Percentiles rank a stretch among this genome's conserved stretches.
Evolutionary conservation across 2,329 filamentous ascomycete species (phyloP).

Genomic region (Stylonectria norvegica): DNA sequence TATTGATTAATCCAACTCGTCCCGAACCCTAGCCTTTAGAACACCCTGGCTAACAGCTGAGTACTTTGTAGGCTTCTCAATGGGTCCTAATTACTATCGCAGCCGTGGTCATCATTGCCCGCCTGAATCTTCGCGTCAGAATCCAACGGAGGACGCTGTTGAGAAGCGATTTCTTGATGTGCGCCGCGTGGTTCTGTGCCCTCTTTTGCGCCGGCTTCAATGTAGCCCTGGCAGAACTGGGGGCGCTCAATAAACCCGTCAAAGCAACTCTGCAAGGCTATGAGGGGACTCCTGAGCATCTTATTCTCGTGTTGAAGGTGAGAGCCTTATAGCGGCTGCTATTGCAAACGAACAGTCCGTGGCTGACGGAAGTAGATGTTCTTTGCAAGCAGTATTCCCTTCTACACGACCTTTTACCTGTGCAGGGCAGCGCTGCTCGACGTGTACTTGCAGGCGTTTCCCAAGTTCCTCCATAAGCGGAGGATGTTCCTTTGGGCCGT

Average conservation of each 20-base stretch:
- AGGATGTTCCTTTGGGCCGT: slow-evolving; percentile 10
- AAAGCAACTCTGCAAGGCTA: slow-evolving; percentile 8
- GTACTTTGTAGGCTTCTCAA: slow-evolving; percentile 13
- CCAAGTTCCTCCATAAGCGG: slow-evolving; percentile 14
- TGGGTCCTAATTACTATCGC: slow-evolving; percentile 13
- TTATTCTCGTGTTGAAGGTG: slow-evolving; percentile 10
- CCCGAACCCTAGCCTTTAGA: too few relatives aligned
- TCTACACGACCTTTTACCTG: slow-evolving; percentile 21
- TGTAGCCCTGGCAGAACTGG: slow-evolving; percentile 3
- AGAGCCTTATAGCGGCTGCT: neutral
- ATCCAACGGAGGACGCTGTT: slow-evolving; percentile 15
- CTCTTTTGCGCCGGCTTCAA: slow-evolving; percentile 7
- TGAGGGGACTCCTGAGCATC: neutral
- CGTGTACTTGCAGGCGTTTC: slow-evolving; percentile 13
- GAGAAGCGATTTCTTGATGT: slow-evolving; percentile 15
- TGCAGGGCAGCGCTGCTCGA: slow-evolving; percentile 19
- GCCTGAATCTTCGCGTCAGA: slow-evolving; percentile 14
- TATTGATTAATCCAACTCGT: too few relatives aligned
- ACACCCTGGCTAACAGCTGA: too few relatives aligned
- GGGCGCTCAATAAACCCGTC: slow-evolving; percentile 13
- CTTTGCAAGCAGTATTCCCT: slow-evolving; percentile 11
- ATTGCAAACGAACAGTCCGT: neutral
- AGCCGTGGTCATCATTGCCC: slow-evolving; percentile 8
- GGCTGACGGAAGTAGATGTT: slow-evolving; percentile 11
- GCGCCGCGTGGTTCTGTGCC: slow-evolving; percentile 14